Percentiles rank a stretch among this genome's conserved stretches.
phyloP scores from a whole-genome alignment of 1,284 basidiomycete genomes.

The Bondarzewia mesenterica region DNA sequence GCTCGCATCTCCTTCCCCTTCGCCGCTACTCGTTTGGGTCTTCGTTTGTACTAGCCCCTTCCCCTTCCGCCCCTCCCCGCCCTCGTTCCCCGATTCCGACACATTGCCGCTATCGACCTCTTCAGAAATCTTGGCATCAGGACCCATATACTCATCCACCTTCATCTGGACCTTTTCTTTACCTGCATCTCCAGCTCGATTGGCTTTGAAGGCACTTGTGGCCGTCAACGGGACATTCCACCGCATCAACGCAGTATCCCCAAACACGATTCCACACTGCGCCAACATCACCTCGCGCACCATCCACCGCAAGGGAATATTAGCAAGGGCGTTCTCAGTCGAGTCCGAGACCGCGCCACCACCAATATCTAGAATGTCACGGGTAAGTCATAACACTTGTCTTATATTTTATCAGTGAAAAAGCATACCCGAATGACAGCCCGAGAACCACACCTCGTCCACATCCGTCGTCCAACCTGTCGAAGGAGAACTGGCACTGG shows the following conservation, averaged over 20 bases:
- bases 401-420: no score
- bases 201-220: not conserved
- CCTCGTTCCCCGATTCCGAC: not conserved
- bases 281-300: conserved; percentile 21
- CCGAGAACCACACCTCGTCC: conserved; percentile 58
- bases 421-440: conserved; percentile 52
- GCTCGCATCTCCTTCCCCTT: conserved; percentile 11
- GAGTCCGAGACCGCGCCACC: conserved; percentile 28
- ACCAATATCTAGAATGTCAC: conserved; percentile 57
- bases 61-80: not conserved
- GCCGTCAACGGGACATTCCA: conserved; percentile 12
- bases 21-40: no score
- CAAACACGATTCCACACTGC: conserved; percentile 20
- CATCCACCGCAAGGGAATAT: conserved; percentile 29
- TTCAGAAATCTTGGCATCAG: not conserved
- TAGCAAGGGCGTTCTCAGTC: conserved; percentile 14
- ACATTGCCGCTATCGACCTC: not conserved
- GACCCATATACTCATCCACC: not conserved
- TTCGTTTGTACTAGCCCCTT: not conserved
- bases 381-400: no score
- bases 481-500: not conserved
- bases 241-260: conserved; percentile 16
- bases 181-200: not conserved
- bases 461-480: conserved; percentile 31
- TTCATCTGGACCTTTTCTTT: not conserved